Evolutionary conservation across 495 filamentous ascomycete genomes (phyloP), one percentile per base, ranked within the genome.

Genomic region (Daldinia concentrica): DNA sequence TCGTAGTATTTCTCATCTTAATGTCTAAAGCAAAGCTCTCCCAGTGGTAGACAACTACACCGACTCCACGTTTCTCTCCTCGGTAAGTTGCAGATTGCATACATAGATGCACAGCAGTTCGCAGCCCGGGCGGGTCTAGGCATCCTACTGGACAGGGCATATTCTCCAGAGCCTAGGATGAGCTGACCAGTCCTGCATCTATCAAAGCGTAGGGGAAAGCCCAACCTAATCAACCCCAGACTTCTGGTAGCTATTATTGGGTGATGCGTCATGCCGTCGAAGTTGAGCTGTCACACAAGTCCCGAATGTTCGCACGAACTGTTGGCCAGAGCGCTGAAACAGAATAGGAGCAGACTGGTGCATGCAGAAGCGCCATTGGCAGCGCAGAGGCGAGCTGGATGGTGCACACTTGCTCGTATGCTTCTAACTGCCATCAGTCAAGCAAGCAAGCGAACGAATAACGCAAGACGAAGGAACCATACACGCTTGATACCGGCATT

Each of bases 321-420:
- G 68, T 51, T 84, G 82, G 78, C 69, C 79, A 78, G 68, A 76
- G 82, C 81, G 77, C 69, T 70, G 72, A 79, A 71, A 78, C 76
- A 77, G 45, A 30, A 62, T 15, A 54, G 9, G 17, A 27, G 41
- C 54, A 57, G n/a, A 52, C 15, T 9, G 30, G 58, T 57, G 60
- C 36, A 50, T 26, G 65, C 62, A 45, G 65, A 41, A 41, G 66
- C 32, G 19, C 34, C 27, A 55, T 62, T 9, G 45, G 32, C 50
- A 59, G 58, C 45, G 39, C 37, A 45, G n/a, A 50, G 36, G 43
- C 19, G 3, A 51, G 43, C 60, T 62, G 54, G 41, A 65, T 55
- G 39, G 22, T 58, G 57, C 39, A 22, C 57, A 41, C 17, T 29
- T 60, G 17, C 60, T 19, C 2, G 50, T 54, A 65, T 51, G 41